A percentile compares a stretch with the other conserved stretches of the same genome.
Conservation (phyloP, 2,329 filamentous ascomycete genomes). For the Paraphaeosphaeria minitans region DNA sequence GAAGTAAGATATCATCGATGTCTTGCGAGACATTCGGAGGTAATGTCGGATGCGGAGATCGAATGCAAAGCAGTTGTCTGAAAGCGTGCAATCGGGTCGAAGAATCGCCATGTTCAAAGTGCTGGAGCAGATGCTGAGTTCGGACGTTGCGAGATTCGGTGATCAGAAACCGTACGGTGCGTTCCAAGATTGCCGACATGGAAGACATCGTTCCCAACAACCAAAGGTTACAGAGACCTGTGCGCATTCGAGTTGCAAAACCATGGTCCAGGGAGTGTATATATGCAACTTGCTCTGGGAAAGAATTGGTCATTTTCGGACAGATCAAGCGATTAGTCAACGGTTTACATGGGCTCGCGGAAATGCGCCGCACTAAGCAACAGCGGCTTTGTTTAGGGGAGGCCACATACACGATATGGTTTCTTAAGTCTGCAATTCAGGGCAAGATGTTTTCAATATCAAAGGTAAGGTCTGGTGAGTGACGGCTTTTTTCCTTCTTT, state of each 20-base stretch:
- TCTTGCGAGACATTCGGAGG: conserved; percentile 15
- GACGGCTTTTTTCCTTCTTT: no score
- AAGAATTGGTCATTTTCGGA: background rate
- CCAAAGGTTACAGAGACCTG: no score
- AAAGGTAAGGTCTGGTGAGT: background rate
- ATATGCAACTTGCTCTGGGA: no score
- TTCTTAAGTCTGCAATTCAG: no score
- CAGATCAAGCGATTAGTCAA: background rate
- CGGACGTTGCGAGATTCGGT: conserved; percentile 19
- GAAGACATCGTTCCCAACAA: background rate
- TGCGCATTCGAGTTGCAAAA: no score
- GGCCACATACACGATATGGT: no score
- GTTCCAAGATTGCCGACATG: conserved; percentile 2
- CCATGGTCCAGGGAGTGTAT: background rate
- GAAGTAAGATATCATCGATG: conserved; percentile 25
- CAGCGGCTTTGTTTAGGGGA: no score
- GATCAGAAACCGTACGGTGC: conserved; percentile 13
- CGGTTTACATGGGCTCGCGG: background rate
- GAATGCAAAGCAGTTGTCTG: conserved; percentile 36
- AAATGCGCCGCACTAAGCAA: background rate
- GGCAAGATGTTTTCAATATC: background rate
- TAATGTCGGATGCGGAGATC: conserved; percentile 24
- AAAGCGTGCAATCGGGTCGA: conserved; percentile 22
- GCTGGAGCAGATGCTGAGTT: conserved; percentile 17
- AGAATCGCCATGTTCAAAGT: conserved; percentile 18